Evolutionary conservation across 192 early-diverging fungal genomes (phyloP).

Genomic region (Mortierella antarctica): DNA sequence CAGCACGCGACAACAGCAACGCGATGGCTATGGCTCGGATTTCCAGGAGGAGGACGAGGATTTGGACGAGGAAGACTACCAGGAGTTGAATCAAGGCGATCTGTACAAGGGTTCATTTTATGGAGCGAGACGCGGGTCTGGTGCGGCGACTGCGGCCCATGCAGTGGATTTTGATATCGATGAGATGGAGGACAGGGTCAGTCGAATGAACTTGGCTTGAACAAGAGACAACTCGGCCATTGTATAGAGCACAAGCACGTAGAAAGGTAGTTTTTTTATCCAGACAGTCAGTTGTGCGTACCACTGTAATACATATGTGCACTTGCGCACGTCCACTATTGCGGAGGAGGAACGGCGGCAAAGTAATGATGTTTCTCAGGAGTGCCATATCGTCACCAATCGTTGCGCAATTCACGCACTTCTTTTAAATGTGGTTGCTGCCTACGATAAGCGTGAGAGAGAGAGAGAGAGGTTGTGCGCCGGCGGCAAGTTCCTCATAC

Average conservation of each 20-base stretch:
- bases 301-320: too few species aligned
- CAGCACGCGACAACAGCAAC: neutral
- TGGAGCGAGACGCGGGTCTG: slow-evolving; percentile 1
- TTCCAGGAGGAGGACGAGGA: slow-evolving; percentile 43
- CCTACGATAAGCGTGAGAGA: too few species aligned
- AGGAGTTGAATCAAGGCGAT: neutral
- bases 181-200: slow-evolving; percentile 49
- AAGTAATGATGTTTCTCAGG: too few species aligned
- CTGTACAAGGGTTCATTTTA: slow-evolving; percentile 18
- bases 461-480: too few species aligned
- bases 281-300: too few species aligned
- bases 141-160: neutral
- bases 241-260: neutral
- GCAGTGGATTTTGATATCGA: slow-evolving; percentile 49
- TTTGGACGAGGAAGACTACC: slow-evolving; percentile 32
- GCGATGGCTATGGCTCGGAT: slow-evolving; percentile 34
- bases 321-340: too few species aligned
- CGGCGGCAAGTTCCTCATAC: too few species aligned
- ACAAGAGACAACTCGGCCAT: neutral
- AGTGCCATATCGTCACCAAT: too few species aligned
- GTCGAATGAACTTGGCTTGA: slow-evolving; percentile 34
- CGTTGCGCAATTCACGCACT: too few species aligned
- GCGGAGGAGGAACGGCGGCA: too few species aligned
- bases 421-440: too few species aligned
- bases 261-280: neutral